Percentiles rank a stretch among this genome's conserved stretches.
Conservation (phyloP, 2,329 filamentous ascomycete species). For the Fusarium drepaniforme region DNA sequence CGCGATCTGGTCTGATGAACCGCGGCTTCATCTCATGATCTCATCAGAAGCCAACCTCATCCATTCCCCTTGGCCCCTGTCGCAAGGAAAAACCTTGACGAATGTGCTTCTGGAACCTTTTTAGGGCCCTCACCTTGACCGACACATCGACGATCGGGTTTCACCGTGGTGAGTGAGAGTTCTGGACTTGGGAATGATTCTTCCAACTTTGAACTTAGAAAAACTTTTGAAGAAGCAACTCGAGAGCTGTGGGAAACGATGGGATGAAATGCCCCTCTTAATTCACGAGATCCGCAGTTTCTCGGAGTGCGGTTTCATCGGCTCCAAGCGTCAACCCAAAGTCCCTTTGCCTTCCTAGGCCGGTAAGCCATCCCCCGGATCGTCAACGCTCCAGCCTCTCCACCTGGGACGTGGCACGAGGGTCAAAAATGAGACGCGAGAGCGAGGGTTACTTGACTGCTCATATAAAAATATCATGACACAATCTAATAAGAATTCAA, state of each 20-base stretch:
- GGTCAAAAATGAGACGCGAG: too few relatives aligned
- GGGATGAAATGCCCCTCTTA: background rate
- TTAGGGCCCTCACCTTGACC: background rate
- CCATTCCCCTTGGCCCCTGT: background rate
- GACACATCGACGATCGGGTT: background rate
- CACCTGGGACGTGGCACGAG: background rate
- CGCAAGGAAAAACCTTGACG: background rate
- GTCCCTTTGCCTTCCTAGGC: background rate
- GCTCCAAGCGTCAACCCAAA: slow-evolving; percentile 13
- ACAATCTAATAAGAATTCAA: too few relatives aligned
- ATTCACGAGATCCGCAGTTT: slow-evolving; percentile 20
- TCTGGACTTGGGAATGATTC: background rate
- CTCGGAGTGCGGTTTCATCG: slow-evolving; percentile 10
- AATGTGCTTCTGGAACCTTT: background rate
- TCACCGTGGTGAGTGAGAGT: slow-evolving; percentile 9
- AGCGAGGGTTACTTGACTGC: too few relatives aligned
- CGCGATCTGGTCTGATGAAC: slow-evolving; percentile 36
- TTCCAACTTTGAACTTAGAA: background rate
- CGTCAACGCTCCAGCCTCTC: background rate
- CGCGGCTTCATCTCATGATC: slow-evolving; percentile 14
- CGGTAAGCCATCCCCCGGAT: slow-evolving; percentile 5
- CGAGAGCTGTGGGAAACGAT: background rate
- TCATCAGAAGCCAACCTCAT: background rate
- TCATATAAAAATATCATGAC: too few relatives aligned
- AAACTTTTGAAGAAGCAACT: background rate